Conservation (phyloP, 164 flowering plant genomes). For the Platanus orientalis region DNA sequence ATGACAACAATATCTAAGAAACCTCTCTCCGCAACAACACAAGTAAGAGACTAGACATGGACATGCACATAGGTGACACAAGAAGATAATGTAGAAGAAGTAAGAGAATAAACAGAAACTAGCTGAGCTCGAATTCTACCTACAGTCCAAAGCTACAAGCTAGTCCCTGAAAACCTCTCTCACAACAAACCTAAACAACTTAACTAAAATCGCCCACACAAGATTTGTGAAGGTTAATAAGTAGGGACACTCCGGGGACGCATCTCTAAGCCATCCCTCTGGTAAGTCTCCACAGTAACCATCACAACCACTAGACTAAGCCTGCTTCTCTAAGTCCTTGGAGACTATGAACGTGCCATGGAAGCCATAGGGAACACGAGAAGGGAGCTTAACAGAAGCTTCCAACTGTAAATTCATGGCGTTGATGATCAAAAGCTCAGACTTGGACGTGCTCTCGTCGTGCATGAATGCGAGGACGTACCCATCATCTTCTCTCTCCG, state of each 20-base stretch:
- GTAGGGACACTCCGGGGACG: constrained; percentile 33
- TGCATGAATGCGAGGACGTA: constrained; percentile 69
- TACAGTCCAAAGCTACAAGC: constrained; percentile 19
- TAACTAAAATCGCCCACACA: background rate
- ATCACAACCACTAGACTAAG: constrained; percentile 1
- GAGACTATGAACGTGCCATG: constrained; percentile 79
- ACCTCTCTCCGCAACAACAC: no score
- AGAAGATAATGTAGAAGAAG: background rate
- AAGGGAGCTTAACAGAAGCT: constrained; percentile 61
- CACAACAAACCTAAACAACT: background rate
- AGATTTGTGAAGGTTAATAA: background rate
- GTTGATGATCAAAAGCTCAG: constrained; percentile 68
- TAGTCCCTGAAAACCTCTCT: constrained; percentile 3
- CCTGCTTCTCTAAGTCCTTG: constrained; percentile 50
- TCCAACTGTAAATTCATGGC: constrained; percentile 49
- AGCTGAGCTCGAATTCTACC: constrained; percentile 9
- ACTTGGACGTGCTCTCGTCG: constrained; percentile 56
- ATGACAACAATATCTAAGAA: no score
- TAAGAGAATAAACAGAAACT: constrained; percentile 1
- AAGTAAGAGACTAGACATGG: background rate
- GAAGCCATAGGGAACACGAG: constrained; percentile 90
- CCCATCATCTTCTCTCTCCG: constrained; percentile 72
- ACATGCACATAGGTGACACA: background rate
- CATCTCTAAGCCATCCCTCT: constrained; percentile 28
- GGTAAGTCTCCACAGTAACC: constrained; percentile 16